A percentile compares a stretch with the other conserved stretches of the same genome.
Conservation (phyloP, 345 rosid species). For the Pseudoturritis turrita region DNA sequence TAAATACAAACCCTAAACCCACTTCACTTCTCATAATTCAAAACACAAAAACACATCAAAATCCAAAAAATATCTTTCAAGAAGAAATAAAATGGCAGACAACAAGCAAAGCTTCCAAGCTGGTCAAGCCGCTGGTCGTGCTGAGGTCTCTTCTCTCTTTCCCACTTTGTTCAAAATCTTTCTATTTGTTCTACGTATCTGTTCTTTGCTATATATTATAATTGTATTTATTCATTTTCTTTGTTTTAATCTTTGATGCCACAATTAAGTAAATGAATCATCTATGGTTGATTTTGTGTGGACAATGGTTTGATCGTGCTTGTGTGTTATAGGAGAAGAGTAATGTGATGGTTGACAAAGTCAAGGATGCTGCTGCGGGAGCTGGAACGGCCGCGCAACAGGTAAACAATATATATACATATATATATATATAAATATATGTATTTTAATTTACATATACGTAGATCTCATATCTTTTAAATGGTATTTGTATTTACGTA, state of each 20-base stretch:
- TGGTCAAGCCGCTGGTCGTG: slow-evolving; percentile 47
- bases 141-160: slow-evolving; percentile 40
- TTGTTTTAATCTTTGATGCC: background rate
- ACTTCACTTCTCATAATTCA: background rate
- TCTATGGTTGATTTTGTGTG: background rate
- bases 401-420: slow-evolving; percentile 25
- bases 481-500: background rate
- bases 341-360: slow-evolving; percentile 44
- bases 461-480: background rate
- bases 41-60: background rate
- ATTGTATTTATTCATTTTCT: too few relatives aligned
- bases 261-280: background rate
- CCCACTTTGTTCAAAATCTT: background rate
- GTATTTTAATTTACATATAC: background rate
- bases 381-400: slow-evolving; percentile 43
- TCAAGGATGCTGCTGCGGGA: slow-evolving; percentile 44
- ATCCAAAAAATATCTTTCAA: background rate
- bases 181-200: too few relatives aligned
- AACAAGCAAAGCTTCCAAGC: slow-evolving; percentile 46
- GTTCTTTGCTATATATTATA: too few relatives aligned
- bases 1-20: background rate
- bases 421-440: background rate
- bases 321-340: slow-evolving; percentile 48
- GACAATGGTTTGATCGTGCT: background rate
- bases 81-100: slow-evolving; percentile 33